Evolutionary conservation across 352 stramenopile genomes (phyloP), one percentile per base, ranked within the genome.

Genomic region (Salisapilia sapeloensis): DNA sequence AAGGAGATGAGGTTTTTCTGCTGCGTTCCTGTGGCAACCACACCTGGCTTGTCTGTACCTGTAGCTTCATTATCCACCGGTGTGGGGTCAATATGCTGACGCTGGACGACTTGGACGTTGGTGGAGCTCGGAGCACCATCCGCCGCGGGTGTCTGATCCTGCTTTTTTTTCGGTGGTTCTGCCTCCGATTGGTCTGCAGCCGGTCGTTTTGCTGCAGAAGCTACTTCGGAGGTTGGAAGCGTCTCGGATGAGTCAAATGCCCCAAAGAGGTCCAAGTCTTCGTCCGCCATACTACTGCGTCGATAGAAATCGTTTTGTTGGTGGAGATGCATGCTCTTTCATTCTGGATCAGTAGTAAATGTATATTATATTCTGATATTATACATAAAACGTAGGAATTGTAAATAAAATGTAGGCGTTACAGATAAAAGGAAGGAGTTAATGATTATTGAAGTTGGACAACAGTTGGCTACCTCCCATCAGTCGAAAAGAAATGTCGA

Each of bases 1-100:
- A 96, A 97, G 16, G 80, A 94, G 53, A 94, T 86, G 24, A 97
- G 71, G 34, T 94, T 95, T 51, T 97, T 97, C 49, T 96, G 79
- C 30, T 94, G 82, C 21, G 86, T 97, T 40, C 89, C 89, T 4
- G 89, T 96, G 10, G 83, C 72, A 15, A 96, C 81, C 31, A 80
- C 46, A 4, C 92, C 67, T 18, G 60, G 60, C 10, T 62, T 52
- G 6, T 40, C 38, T 11, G 42, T 44, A 32, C 57, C 40, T 35
- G 51, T 53, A 24, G 53, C 50, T 24, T 41, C 43, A 12, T 16
- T 35, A 9, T 66, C 53, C 1, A 48, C 55, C 4, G 63, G 56
- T 35, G 66, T 74, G 3, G 66, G 53, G 31, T 85, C 72, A 28
- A 85, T 82, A 37, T 76, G 48, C 31, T 83, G 80, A 37, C 69